Conservation (phyloP, 768 basidiomycete genomes). For the Rhodotorula diobovata region DNA sequence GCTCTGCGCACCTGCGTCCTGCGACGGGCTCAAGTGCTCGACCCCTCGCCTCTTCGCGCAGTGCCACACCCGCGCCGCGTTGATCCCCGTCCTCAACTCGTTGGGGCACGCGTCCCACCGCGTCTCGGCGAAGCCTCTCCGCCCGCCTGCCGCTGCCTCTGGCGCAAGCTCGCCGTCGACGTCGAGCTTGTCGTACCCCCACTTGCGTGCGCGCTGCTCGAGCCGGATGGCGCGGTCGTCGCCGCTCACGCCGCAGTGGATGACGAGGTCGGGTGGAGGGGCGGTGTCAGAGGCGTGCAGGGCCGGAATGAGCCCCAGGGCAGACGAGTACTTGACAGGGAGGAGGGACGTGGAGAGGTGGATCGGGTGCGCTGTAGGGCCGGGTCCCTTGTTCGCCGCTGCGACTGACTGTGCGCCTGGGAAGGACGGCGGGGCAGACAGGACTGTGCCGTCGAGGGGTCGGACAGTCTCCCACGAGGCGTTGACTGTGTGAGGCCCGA, state of each 20-base stretch:
- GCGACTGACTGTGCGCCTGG: not conserved
- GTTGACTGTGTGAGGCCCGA: not conserved
- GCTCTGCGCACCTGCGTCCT: constrained; percentile 11
- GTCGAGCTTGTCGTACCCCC: constrained; percentile 6
- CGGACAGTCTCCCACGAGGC: not conserved
- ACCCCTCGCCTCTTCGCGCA: not conserved
- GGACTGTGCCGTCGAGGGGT: not conserved
- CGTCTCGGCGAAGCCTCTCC: constrained; percentile 1
- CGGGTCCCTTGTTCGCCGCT: not conserved
- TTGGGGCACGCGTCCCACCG: not conserved
- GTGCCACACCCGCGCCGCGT: not conserved
- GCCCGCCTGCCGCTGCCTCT: not conserved
- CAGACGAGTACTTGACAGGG: not conserved
- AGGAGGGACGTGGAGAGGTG: not conserved
- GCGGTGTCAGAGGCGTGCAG: not conserved
- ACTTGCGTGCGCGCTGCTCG: constrained; percentile 12
- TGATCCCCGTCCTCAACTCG: constrained; percentile 8
- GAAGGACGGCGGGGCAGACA: not conserved
- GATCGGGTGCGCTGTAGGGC: not conserved
- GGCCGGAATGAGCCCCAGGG: not conserved
- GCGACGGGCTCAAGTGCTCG: not conserved
- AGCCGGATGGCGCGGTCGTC: not conserved
- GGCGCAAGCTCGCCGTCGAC: constrained; percentile 4
- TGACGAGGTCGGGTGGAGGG: not conserved
- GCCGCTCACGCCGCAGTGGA: constrained; percentile 27